Conservation (phyloP, 768 basidiomycete species). For the Termitomyces sp. region DNA sequence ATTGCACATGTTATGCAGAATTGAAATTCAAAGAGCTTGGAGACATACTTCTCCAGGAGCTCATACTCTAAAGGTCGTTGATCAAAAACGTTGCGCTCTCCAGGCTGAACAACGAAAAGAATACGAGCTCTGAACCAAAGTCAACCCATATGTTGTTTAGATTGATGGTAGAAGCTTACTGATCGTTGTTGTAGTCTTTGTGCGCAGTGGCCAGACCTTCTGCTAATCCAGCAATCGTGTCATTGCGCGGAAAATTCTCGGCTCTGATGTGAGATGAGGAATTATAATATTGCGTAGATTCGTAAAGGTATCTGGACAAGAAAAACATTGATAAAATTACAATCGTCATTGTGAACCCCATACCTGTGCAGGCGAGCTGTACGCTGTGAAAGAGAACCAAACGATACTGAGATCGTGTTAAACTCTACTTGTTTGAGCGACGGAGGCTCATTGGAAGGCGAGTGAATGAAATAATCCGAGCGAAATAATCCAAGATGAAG, state of each 20-base stretch:
- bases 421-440: conserved; percentile 94
- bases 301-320: conserved; percentile 56
- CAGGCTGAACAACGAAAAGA: conserved; percentile 85
- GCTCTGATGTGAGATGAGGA: conserved; percentile 48
- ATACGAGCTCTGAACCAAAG: conserved; percentile 42
- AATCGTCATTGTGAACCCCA: conserved; percentile 5
- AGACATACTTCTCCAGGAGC: conserved; percentile 66
- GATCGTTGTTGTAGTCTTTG: conserved; percentile 57
- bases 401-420: conserved; percentile 93
- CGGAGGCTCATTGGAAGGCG: conserved; percentile 31
- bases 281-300: conserved; percentile 65
- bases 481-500: conserved; percentile 89
- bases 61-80: conserved; percentile 89
- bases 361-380: conserved; percentile 77
- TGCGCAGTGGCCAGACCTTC: conserved; percentile 81
- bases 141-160: not conserved
- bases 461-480: conserved; percentile 91
- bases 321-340: not conserved
- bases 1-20: not conserved
- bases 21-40: not conserved
- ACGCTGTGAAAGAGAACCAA: conserved; percentile 74
- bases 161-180: conserved; percentile 33
- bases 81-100: conserved; percentile 94
- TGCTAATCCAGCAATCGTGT: conserved; percentile 66
- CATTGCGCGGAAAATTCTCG: conserved; percentile 69